Evolutionary conservation across 129 eudicot species (phyloP), one percentile per base, ranked within the genome.

Genomic region (Centella asiatica): DNA sequence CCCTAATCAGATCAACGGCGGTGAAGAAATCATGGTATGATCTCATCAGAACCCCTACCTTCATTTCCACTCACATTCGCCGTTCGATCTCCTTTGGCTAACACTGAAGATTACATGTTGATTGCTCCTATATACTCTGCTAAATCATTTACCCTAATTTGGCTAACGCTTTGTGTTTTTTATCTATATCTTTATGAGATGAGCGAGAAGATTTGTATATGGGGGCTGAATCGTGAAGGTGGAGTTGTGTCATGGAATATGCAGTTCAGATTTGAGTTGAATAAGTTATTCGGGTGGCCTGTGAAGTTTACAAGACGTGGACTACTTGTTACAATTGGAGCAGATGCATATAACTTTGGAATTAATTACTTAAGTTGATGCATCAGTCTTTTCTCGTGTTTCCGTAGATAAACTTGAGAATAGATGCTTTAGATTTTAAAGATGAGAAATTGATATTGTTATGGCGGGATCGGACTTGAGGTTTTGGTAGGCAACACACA

Each of bases 21-120:
- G 68, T 46, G 19, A 14, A 22, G n/a, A 63, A 63, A 31, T 28
- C n/a, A n/a, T 63, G 68, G 68, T 63, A 63, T 2, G 11, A 42
- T 28, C 10, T 27, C 20, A 46, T 63, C 20, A 63, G 6, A 9
- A 29, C 27, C 4, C 68, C 68, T 20, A 19, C 0, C 1, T 63
- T 63, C 20, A 45, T 63, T 28, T 27, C 68, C 26, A 10, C 40
- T 3, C 68, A 47, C 51, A n/a, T 63, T 18, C 39, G n/a, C 5
- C 55, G n/a, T 27, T 24, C 54, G 10, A 34, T 28, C 14, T 28
- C 60, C 15, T 29, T 5, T 55, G 28, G 0, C 18, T 1, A 14
- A n/a, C n/a, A n/a, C n/a, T 53, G 19, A 53, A 14, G 27, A 53
- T 53, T 19, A 3, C 15, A 31, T 53, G 48, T 14, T 44, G 18